These are phyloP conservation scores for Gyrodon lividus DNA, from an alignment of 768 basidiomycete species.

Conservation along the genomic window DNA sequence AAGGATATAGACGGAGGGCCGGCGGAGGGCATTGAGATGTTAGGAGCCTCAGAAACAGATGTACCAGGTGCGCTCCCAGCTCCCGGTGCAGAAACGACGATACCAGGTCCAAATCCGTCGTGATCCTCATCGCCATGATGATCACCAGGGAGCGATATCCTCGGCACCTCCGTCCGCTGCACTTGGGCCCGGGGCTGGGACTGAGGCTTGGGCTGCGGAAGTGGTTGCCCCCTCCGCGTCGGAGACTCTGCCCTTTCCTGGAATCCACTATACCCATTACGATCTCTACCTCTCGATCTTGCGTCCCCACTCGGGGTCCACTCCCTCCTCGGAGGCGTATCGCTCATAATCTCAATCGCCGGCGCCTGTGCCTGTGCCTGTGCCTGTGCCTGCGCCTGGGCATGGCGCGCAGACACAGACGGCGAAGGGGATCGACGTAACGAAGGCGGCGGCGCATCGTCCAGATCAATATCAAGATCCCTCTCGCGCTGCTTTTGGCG, in stretches of 20 bases:
- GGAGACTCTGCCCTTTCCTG: constrained; percentile 17
- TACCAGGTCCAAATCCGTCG: constrained; percentile 18
- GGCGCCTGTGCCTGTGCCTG: constrained; percentile 16
- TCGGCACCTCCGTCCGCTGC: constrained; percentile 41
- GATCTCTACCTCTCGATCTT: constrained; percentile 12
- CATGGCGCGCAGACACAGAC: constrained; percentile 13
- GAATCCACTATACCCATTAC: constrained; percentile 3
- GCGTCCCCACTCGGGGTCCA: constrained; percentile 26
- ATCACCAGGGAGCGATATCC: constrained; percentile 35
- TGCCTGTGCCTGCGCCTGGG: constrained; percentile 18
- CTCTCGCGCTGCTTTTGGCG: constrained; percentile 23
- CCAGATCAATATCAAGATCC: constrained; percentile 33
- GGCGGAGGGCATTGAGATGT: constrained; percentile 16
- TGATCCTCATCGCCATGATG: constrained; percentile 1
- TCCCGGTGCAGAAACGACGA: constrained; percentile 29
- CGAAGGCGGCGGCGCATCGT: constrained; percentile 45
- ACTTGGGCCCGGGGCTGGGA: constrained; percentile 5
- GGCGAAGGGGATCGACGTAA: constrained; percentile 37
- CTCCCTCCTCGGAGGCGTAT: constrained; percentile 27
- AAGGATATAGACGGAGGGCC: constrained; percentile 15
- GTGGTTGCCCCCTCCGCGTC: constrained; percentile 10
- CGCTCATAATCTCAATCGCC: constrained; percentile 31
- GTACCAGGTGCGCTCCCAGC: constrained; percentile 26
- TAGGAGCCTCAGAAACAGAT: constrained; percentile 22
- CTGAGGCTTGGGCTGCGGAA: not conserved